Evolutionary conservation across 148 eudicot species (phyloP), one percentile per base, ranked within the genome.

Genomic region (Hydrangea macrophylla): DNA sequence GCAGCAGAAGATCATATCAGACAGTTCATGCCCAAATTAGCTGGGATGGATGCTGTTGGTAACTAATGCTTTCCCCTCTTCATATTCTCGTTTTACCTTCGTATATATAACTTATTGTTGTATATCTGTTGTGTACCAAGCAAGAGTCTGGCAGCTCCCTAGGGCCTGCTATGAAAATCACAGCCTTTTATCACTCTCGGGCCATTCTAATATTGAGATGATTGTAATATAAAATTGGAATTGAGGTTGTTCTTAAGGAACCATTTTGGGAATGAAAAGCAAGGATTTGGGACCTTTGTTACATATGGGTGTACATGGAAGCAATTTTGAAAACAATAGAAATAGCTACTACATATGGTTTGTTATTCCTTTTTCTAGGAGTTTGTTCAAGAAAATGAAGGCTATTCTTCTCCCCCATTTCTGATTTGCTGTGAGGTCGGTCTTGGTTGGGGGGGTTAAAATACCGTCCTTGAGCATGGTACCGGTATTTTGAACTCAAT

Each of bases 1-100:
- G 90, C 86, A 26, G 98, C 98, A 30, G 98, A 94, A 79, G 98
- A 90, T 44, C 98, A 94, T 81, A 79, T 94, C 62, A 79, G 51
- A 79, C 79, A 83, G 73, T 94, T 83, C 76, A 86, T 94, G 96
- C 98, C 98, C 59, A 94, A 90, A 78, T 82, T 94, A 75, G 79
- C 70, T 42, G 98, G 98, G 75, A 88, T 84, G 88, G 96, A 94
- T 80, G 98, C 98, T 73, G 88, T 94, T 60, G 98, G 98, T 94
- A 86, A 80, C 84, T 68, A 9, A 32, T 24, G 6, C 15, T 26
- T 58, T 6, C 6, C 6, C 8, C 33, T 31, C 27, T 1, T 36
- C 55, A 9, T 32, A 20, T 53, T 0, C 48, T 28, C 2, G 37
- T 58, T 58, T 10, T 30, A 20, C 23, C 22, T 5, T 48, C 53